Evolutionary conservation across 768 basidiomycete genomes (phyloP).

Genomic region (Boletus tomentosulus): DNA sequence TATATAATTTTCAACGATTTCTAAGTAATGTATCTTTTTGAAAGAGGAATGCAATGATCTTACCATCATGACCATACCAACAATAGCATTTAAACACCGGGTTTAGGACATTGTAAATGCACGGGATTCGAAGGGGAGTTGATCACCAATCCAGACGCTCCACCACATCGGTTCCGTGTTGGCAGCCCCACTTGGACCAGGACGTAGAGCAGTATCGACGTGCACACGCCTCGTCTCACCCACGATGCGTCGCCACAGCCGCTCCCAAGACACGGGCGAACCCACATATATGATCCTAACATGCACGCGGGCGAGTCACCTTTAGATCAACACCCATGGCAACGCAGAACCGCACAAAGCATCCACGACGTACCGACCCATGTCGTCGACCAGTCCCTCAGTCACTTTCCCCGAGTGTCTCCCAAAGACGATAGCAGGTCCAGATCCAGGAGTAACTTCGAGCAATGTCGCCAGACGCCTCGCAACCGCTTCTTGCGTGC

Average conservation of each 20-base stretch:
- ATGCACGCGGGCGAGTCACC: constrained; percentile 7
- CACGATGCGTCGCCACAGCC: constrained; percentile 28
- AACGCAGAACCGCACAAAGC: background rate
- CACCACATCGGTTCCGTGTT: background rate
- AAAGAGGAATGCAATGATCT: background rate
- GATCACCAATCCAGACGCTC: background rate
- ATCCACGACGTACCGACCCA: constrained; percentile 7
- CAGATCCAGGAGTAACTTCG: constrained; percentile 17
- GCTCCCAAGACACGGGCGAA: constrained; percentile 28
- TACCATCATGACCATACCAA: no score
- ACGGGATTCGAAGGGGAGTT: no score
- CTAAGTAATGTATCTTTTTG: background rate
- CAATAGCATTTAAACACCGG: no score
- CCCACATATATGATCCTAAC: constrained; percentile 22
- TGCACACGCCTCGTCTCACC: background rate
- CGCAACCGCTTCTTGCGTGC: constrained; percentile 30
- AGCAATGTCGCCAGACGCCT: constrained; percentile 24
- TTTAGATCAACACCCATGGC: background rate
- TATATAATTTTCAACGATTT: background rate
- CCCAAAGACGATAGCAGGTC: constrained; percentile 31
- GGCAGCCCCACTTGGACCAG: background rate
- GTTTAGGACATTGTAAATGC: no score
- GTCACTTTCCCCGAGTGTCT: constrained; percentile 26
- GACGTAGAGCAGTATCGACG: background rate
- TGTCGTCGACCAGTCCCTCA: constrained; percentile 27